These are phyloP conservation scores for Citrus mangshanensis DNA, from an alignment of 345 rosid species.

Conservation along the genomic window DNA sequence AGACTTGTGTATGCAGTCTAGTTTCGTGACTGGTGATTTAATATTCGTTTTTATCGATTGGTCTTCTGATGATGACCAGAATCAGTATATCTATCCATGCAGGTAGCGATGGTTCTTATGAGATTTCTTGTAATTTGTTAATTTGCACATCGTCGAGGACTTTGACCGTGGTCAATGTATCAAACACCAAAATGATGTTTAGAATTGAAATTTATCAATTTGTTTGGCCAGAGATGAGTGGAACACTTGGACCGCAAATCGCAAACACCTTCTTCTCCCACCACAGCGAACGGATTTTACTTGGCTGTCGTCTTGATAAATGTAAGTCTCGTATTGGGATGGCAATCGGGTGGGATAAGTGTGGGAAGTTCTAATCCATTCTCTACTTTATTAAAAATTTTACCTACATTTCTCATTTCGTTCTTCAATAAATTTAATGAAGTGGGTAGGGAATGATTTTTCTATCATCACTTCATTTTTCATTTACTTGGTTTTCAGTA, in stretches of 20 bases:
- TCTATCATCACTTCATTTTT: accelerated
- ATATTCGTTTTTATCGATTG: no score
- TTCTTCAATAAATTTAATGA: no score
- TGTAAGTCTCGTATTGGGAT: no score
- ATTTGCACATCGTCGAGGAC: neutral
- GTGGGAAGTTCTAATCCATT: no score
- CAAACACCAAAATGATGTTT: neutral
- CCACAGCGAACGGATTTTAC: neutral
- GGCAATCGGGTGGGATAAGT: no score
- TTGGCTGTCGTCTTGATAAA: no score
- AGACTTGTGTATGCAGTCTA: neutral
- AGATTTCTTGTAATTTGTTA: neutral
- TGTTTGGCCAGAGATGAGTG: neutral
- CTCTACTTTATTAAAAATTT: no score
- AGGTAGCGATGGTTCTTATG: neutral
- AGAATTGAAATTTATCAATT: neutral
- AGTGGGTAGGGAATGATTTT: no score
- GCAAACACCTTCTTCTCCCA: no score
- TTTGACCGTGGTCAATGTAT: neutral
- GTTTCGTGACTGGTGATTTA: no score
- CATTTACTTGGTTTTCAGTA: no score
- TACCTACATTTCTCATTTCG: accelerated
- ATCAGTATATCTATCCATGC: neutral
- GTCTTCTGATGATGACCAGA: neutral
- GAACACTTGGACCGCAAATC: neutral